A percentile compares a stretch with the other conserved stretches of the same genome.
Conservation (phyloP, 495 filamentous ascomycete species). For the Astrothelium macrocarpum region DNA sequence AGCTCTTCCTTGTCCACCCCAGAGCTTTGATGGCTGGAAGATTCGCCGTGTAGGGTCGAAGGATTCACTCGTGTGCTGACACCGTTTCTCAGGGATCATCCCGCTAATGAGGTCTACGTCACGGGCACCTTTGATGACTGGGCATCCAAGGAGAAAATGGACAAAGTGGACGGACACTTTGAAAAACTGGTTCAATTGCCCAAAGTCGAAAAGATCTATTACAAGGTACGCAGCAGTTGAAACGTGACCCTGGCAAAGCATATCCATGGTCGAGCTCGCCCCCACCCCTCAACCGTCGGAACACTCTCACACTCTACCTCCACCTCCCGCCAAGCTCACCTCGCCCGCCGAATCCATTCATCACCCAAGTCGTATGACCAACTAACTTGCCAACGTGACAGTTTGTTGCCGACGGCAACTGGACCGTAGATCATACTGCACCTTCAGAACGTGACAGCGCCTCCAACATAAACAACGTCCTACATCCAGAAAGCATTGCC, state of each 20-base stretch:
- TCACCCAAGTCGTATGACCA: neutral
- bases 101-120: constrained; percentile 79
- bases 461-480: constrained; percentile 81
- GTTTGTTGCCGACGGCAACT: constrained; percentile 88
- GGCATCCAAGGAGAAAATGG: constrained; percentile 71
- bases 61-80: too few species aligned
- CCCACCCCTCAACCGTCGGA: too few species aligned
- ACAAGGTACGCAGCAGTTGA: constrained; percentile 31
- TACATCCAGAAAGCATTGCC: constrained; percentile 62
- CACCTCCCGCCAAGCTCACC: neutral
- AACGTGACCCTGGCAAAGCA: too few species aligned
- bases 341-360: neutral
- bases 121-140: constrained; percentile 95
- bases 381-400: constrained; percentile 27
- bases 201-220: constrained; percentile 53
- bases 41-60: too few species aligned
- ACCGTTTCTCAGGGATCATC: constrained; percentile 43
- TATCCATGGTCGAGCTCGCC: too few species aligned
- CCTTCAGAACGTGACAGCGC: constrained; percentile 68
- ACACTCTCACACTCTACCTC: neutral
- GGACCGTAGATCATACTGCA: constrained; percentile 68
- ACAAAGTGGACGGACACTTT: constrained; percentile 59
- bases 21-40: too few species aligned
- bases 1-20: neutral
- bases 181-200: constrained; percentile 69